These are phyloP conservation scores for Rheum nobile DNA, from an alignment of 148 eudicot genomes.

Conservation along the genomic window DNA sequence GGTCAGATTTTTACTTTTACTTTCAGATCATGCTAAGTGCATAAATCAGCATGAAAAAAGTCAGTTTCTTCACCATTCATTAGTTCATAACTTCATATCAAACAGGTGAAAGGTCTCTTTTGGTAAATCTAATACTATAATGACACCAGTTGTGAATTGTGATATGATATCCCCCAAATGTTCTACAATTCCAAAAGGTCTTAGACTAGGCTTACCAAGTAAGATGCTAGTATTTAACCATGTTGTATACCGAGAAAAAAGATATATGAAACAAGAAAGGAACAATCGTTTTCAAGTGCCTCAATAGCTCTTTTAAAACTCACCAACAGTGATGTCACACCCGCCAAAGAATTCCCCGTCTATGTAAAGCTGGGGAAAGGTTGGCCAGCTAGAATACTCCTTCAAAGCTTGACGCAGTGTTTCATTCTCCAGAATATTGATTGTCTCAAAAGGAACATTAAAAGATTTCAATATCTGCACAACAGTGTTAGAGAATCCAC, in stretches of 20 bases:
- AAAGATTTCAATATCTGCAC: slow-evolving; percentile 65
- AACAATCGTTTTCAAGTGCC: neutral
- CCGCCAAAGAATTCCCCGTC: slow-evolving; percentile 98
- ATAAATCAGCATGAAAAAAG: neutral
- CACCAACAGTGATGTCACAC: slow-evolving; percentile 91
- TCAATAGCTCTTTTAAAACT: slow-evolving; percentile 15
- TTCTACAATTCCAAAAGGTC: neutral
- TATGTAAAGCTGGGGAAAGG: slow-evolving; percentile 93
- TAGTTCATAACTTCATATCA: neutral
- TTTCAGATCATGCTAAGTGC: neutral
- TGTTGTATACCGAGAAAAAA: neutral
- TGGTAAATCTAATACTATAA: neutral
- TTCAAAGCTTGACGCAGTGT: slow-evolving; percentile 78
- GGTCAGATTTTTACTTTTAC: neutral
- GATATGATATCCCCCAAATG: no score
- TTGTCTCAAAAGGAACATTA: slow-evolving; percentile 75
- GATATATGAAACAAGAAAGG: neutral
- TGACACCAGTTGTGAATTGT: no score
- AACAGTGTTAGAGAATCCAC: slow-evolving; percentile 89
- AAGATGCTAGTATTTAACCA: neutral
- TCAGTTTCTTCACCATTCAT: neutral
- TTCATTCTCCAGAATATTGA: slow-evolving; percentile 82
- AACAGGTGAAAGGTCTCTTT: neutral
- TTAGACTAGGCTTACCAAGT: neutral
- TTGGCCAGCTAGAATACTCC: slow-evolving; percentile 97